A percentile compares a stretch with the other conserved stretches of the same genome.
Conservation (phyloP, 371 early-diverging fungal species). For the Rhizopus arrhizus region DNA sequence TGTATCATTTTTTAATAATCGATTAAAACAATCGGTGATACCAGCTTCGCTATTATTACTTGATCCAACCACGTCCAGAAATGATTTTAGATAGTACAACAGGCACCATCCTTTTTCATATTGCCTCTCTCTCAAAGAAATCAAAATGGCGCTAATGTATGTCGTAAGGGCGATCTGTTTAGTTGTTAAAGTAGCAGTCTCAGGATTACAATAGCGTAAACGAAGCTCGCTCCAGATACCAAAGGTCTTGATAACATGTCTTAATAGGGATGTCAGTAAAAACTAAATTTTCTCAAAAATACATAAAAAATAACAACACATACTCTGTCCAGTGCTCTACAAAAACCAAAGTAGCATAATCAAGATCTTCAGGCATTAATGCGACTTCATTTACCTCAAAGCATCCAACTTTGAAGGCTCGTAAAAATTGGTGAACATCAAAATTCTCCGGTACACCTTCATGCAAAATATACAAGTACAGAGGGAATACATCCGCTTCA, state of each 20-base stretch:
- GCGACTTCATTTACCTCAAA: conserved; percentile 43
- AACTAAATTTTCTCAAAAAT: background rate
- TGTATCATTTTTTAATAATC: conserved; percentile 29
- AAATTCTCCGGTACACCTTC: conserved; percentile 28
- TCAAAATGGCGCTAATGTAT: conserved; percentile 49
- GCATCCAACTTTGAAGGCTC: conserved; percentile 40
- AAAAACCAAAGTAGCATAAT: conserved; percentile 36
- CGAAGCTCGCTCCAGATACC: conserved; percentile 36
- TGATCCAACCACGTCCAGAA: conserved; percentile 40
- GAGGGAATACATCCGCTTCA: conserved; percentile 56
- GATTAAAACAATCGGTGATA: conserved; percentile 15
- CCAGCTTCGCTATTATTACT: conserved; percentile 11
- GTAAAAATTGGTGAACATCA: conserved; percentile 33
- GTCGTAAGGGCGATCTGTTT: conserved; percentile 54
- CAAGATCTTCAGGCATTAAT: conserved; percentile 34
- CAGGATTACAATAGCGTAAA: conserved; percentile 28
- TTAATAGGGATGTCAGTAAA: conserved; percentile 11
- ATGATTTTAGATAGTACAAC: conserved; percentile 44
- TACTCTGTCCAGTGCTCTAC: conserved; percentile 52
- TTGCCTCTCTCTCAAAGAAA: conserved; percentile 53
- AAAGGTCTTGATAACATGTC: conserved; percentile 42
- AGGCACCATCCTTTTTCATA: conserved; percentile 52
- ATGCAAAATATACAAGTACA: conserved; percentile 46
- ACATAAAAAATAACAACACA: background rate
- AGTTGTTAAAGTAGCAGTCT: conserved; percentile 28